Evolutionary conservation across 169 alveolate genomes (phyloP).

Genomic region (Babesia ovis): DNA sequence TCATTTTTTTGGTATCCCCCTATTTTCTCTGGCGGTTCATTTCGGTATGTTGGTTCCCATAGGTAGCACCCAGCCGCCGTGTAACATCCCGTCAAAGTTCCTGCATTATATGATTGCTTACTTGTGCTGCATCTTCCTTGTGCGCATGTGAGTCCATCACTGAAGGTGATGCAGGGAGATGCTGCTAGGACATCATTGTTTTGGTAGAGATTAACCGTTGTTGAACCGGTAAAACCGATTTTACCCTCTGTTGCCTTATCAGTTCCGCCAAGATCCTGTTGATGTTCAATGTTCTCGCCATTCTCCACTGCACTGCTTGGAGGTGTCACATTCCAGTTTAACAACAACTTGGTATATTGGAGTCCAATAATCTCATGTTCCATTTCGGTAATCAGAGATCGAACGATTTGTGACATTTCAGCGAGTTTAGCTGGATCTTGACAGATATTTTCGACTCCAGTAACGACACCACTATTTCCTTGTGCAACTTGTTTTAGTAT

Average conservation of each 20-base stretch:
- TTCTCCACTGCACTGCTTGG: background rate
- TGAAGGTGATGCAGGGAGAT: conserved; percentile 50
- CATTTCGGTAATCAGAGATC: conserved; percentile 3
- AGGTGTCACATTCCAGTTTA: conserved; percentile 6
- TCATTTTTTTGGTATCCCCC: background rate
- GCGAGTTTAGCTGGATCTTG: background rate
- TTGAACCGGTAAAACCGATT: background rate
- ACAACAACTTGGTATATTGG: conserved; percentile 18
- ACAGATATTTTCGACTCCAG: background rate
- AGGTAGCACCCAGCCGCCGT: conserved; percentile 64
- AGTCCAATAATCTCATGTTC: background rate
- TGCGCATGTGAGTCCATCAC: conserved; percentile 38
- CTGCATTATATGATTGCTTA: conserved; percentile 6
- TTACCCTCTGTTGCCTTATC: background rate
- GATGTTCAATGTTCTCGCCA: background rate
- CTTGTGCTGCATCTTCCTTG: conserved; percentile 57
- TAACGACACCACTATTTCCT: background rate
- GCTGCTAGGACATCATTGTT: conserved; percentile 4
- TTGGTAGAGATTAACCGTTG: background rate
- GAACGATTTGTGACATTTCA: background rate
- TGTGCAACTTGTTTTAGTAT: background rate
- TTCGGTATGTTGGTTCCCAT: conserved; percentile 37
- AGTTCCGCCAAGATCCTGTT: too few species aligned
- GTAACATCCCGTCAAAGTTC: conserved; percentile 39
- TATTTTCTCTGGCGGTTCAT: background rate